phyloP scores from a whole-genome alignment of 768 basidiomycete species.

The Phaeotremella skinneri region DNA sequence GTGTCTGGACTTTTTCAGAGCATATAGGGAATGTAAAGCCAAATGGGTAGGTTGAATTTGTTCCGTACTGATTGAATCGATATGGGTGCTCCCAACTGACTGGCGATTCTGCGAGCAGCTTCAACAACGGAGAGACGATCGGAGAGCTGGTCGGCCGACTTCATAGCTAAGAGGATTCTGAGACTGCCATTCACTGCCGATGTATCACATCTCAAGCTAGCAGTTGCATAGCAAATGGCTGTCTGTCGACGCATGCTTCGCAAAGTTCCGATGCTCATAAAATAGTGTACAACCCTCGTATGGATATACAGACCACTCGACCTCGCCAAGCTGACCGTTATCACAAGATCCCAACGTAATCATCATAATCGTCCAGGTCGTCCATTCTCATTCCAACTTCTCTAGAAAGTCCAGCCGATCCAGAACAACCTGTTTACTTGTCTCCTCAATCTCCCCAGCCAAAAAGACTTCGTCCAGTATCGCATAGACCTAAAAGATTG shows the following conservation, averaged over 20 bases:
- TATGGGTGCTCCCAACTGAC: constrained; percentile 13
- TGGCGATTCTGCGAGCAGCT: constrained; percentile 20
- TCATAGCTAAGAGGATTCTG: neutral
- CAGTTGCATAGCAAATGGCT: too few relatives aligned
- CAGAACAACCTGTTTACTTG: constrained; percentile 92
- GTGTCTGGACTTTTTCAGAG: constrained; percentile 30
- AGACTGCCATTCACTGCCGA: too few relatives aligned
- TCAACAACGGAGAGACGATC: constrained; percentile 43
- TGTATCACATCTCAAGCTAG: too few relatives aligned
- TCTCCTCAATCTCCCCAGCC: constrained; percentile 97
- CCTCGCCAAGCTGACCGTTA: too few relatives aligned
- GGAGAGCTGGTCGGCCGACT: constrained; percentile 17
- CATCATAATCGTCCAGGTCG: neutral
- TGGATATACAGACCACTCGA: too few relatives aligned
- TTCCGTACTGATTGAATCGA: neutral
- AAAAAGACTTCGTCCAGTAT: constrained; percentile 98
- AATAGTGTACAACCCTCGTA: too few relatives aligned
- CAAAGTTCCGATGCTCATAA: too few relatives aligned
- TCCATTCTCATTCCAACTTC: constrained; percentile 72
- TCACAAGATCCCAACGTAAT: too few relatives aligned
- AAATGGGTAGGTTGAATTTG: constrained; percentile 42
- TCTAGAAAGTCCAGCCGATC: constrained; percentile 86
- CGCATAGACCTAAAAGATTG: constrained; percentile 80
- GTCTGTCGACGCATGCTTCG: too few relatives aligned
- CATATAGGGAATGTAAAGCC: constrained; percentile 50